Base-by-base conservation (phyloP, 2,329 filamentous ascomycete species). In the Diplodia seriata region DNA sequence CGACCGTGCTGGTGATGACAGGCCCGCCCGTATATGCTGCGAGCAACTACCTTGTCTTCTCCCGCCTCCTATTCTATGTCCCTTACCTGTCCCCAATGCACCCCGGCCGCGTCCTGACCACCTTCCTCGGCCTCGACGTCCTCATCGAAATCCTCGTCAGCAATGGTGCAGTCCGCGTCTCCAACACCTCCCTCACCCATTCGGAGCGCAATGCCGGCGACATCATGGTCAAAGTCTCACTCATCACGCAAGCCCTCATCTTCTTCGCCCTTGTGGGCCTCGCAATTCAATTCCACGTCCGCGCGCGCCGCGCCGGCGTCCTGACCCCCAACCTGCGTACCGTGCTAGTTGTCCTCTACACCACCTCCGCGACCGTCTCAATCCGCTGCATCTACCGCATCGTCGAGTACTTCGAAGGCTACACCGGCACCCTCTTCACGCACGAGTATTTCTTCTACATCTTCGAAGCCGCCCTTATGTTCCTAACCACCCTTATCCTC, bases 21-120 rank as follows among this genome's bases (percentile, higher is more conserved):
- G 86, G 86, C 2, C 88, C 89, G 0, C 79, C 90, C 4, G 84
- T 89, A 50, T 86, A 87, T 64, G 81, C 87, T 3, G 83, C 85
- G 59, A 63, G 59, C 67, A 88, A 89, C 73, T 90, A 89, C 75
- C 84, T 87, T 71, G 83, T 89, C 67, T 83, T 90, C 29, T 85
- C 85, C 2, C 83, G 87, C 4, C 80, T 88, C 14, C 80, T 90
- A 23, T 86, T 85, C 74, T 90, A 90, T 75, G 81, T 87, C 2
- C 87, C 87, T 0, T 86, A 88, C 73, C 81, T 85, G 68, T 82
- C 87, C 0, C 87, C 86, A 0, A 81, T 87, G 40, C 85, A 87
- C 70, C 85, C 85, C 0, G 85, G 85, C 3, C 81, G 85, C 3
- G 81, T 89, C 4, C 85, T 89, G 71, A 89, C 87, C 70, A 83